Evolutionary conservation across 2,329 filamentous ascomycete genomes (phyloP), one percentile per base, ranked within the genome.

Genomic region (Ceratocystis variospora): DNA sequence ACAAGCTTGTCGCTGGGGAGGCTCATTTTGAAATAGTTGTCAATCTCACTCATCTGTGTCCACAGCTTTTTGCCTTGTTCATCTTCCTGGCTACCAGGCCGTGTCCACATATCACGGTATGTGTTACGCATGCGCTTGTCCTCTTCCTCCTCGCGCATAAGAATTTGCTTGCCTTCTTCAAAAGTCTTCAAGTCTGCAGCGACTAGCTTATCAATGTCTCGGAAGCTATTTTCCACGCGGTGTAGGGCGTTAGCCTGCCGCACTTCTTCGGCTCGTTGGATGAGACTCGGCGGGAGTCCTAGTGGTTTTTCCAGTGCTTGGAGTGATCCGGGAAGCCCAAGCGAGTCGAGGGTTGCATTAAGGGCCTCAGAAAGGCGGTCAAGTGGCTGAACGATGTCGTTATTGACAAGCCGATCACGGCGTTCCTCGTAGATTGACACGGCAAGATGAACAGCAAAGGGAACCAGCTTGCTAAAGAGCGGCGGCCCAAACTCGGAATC

Each of bases 261-360:
- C 62, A 99, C 87, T 73, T 97, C 94, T 73, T 97, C 93, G 0
- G 93, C 93, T 71, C 96, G 94, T 25, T 94, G 89, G 2, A 91
- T 83, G 1, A 99, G 77, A 17, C 85, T 89, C 0, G 90, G 89
- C 0, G 94, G 94, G 3, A 99, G 76, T 0, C 94, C 94, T 0
- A 99, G 80, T 0, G 94, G 94, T 73, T 96, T 97, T 73, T 99
- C 94, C 0, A 97, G 80, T 0, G 94, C 94, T 74, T 99, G 94
- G 3, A 99, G 77, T 0, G 93, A 96, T 0, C 94, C 94, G 0
- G 94, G 94, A 0, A 99, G 82, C 67, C 95, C 94, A 15, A 97
- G 79, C 0, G 88, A 92, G 19, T 88, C 85, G 25, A 97, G 77
- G 0, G 92, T 78, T 70, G 90, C 86, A 72, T 96, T 88, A 0